phyloP scores from a whole-genome alignment of 1,284 basidiomycete species.

The Somion occarium region DNA sequence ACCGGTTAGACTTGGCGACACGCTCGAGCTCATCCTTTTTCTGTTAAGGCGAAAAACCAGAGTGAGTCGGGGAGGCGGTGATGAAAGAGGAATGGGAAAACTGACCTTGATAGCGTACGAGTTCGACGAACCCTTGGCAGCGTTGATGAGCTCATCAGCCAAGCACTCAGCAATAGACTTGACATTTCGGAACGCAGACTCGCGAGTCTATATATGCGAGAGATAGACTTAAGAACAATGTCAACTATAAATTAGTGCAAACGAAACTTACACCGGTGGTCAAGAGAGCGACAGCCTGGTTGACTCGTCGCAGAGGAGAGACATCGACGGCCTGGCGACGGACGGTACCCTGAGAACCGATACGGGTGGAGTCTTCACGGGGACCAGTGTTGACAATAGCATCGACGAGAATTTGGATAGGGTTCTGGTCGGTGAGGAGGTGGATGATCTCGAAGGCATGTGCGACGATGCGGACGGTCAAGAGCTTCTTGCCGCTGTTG shows the following conservation, averaged over 20 bases:
- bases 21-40: constrained; percentile 98
- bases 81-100: constrained; percentile 2
- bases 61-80: constrained; percentile 1
- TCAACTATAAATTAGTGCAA: constrained; percentile 4
- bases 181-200: constrained; percentile 99
- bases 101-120: constrained; percentile 97
- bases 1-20: constrained; percentile 99
- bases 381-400: constrained; percentile 99
- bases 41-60: constrained; percentile 33
- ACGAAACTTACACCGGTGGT: constrained; percentile 81
- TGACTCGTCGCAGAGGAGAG: constrained; percentile 96
- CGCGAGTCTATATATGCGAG: constrained; percentile 70
- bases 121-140: constrained; percentile 99
- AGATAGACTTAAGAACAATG: constrained; percentile 4
- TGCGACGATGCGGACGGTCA: constrained; percentile 98
- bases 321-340: constrained; percentile 99
- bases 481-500: constrained; percentile 99
- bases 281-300: constrained; percentile 94
- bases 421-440: constrained; percentile 99
- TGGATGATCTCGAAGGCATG: constrained; percentile 99
- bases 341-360: constrained; percentile 99
- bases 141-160: constrained; percentile 99
- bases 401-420: constrained; percentile 97
- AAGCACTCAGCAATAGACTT: constrained; percentile 99
- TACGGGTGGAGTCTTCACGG: constrained; percentile 99